A percentile compares a stretch with the other conserved stretches of the same genome.
Conservation (phyloP, 352 stramenopile species). For the Globisporangium sylvaticum region DNA sequence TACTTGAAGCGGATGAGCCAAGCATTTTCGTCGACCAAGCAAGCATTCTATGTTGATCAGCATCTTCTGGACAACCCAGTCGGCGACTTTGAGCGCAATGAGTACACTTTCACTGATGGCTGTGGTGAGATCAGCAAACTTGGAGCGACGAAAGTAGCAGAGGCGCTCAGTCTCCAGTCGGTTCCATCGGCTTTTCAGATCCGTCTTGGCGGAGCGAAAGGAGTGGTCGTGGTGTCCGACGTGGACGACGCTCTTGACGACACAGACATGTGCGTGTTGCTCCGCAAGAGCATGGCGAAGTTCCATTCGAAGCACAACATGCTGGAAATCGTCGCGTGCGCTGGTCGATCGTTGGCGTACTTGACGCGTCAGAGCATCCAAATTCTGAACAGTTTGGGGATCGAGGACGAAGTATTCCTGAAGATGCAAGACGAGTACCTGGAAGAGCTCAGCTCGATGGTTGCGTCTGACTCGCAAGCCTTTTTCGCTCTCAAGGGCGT, state of each 20-base stretch:
- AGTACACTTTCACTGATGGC: slow-evolving; percentile 65
- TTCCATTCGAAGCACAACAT: slow-evolving; percentile 57
- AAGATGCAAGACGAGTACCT: slow-evolving; percentile 71
- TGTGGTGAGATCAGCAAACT: slow-evolving; percentile 54
- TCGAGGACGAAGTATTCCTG: slow-evolving; percentile 59
- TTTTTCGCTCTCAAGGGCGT: slow-evolving; percentile 51
- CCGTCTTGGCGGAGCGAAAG: slow-evolving; percentile 67
- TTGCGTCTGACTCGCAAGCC: slow-evolving; percentile 46
- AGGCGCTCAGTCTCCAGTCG: slow-evolving; percentile 28
- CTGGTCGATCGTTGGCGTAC: slow-evolving; percentile 53
- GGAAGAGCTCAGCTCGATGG: slow-evolving; percentile 38
- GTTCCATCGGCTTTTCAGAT: slow-evolving; percentile 74
- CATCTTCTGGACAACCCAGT: slow-evolving; percentile 38
- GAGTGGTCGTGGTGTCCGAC: slow-evolving; percentile 68
- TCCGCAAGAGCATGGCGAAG: slow-evolving; percentile 75
- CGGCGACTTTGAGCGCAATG: slow-evolving; percentile 40
- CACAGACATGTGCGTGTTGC: slow-evolving; percentile 24
- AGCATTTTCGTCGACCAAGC: slow-evolving; percentile 65
- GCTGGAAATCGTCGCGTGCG: slow-evolving; percentile 61
- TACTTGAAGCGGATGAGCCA: slow-evolving; percentile 78
- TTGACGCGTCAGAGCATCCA: slow-evolving; percentile 75
- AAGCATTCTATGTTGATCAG: slow-evolving; percentile 41
- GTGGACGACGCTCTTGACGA: slow-evolving; percentile 12
- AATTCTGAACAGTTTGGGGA: slow-evolving; percentile 60
- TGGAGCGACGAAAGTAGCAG: slow-evolving; percentile 36